A percentile compares a stretch with the other conserved stretches of the same genome.
Evolutionary conservation across 805 yeast genomes (phyloP).

Genomic region (Starmerella asiatica): DNA sequence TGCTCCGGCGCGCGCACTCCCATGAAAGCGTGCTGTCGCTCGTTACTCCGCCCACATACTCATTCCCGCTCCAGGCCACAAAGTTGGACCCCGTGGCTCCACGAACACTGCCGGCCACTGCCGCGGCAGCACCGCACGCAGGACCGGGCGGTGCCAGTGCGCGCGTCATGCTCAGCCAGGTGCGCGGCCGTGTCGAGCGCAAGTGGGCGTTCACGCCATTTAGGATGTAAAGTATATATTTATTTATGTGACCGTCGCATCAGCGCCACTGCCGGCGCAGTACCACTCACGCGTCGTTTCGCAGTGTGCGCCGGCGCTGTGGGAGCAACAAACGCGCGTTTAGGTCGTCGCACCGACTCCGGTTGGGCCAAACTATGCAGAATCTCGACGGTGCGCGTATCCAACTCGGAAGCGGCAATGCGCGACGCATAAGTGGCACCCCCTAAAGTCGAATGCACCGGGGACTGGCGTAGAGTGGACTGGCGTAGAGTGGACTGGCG

Average conservation of each 20-base stretch:
- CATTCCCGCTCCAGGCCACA: not conserved
- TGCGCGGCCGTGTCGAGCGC: conserved; percentile 7
- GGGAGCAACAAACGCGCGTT: conserved; percentile 6
- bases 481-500: too few relatives aligned
- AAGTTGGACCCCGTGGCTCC: too few relatives aligned
- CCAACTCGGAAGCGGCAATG: conserved; percentile 8
- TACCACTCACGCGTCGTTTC: conserved; percentile 1
- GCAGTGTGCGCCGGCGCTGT: conserved; percentile 3
- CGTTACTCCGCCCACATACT: conserved; percentile 3
- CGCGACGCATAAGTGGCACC: conserved; percentile 14
- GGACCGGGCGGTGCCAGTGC: not conserved
- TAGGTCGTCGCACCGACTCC: too few relatives aligned
- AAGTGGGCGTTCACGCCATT: conserved; percentile 17
- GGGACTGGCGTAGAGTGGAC: too few relatives aligned
- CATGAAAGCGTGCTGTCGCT: conserved; percentile 19
- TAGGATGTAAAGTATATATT: conserved; percentile 2
- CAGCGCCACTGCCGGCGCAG: not conserved
- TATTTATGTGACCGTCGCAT: not conserved
- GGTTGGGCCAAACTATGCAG: conserved; percentile 4
- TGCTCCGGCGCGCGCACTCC: conserved; percentile 11
- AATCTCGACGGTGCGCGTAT: conserved; percentile 11
- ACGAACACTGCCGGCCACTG: not conserved
- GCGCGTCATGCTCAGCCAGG: conserved; percentile 5
- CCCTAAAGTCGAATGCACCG: too few relatives aligned
- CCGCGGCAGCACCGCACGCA: not conserved